Percentiles rank a stretch among this genome's conserved stretches.
Conservation (phyloP, 768 basidiomycete genomes). For the Chalciporus sphaerocephalus region DNA sequence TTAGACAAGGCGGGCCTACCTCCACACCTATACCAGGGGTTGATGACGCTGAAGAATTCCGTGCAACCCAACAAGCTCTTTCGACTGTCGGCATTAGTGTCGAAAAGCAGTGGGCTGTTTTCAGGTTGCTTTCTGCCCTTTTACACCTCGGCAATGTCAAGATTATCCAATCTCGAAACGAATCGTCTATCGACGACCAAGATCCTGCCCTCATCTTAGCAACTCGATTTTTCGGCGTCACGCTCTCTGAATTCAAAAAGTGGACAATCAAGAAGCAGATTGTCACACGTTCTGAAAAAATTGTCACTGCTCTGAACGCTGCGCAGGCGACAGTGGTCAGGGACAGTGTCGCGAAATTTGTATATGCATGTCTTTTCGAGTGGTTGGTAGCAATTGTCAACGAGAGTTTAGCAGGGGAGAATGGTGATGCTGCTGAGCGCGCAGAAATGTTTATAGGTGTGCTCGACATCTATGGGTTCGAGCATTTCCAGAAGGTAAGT, state of each 20-base stretch:
- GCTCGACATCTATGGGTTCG: slow-evolving; percentile 95
- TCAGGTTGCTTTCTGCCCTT: slow-evolving; percentile 86
- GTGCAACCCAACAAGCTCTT: slow-evolving; percentile 87
- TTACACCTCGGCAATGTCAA: slow-evolving; percentile 98
- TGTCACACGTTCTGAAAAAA: slow-evolving; percentile 91
- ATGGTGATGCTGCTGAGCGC: slow-evolving; percentile 80
- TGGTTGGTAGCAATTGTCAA: slow-evolving; percentile 98
- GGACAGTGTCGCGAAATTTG: slow-evolving; percentile 96
- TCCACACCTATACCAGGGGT: slow-evolving; percentile 88
- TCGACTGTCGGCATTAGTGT: slow-evolving; percentile 97
- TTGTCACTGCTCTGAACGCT: slow-evolving; percentile 79
- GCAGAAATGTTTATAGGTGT: slow-evolving; percentile 99
- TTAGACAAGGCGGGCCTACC: slow-evolving; percentile 87
- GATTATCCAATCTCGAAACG: slow-evolving; percentile 73
- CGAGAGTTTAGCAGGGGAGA: slow-evolving; percentile 93
- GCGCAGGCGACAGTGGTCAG: slow-evolving; percentile 90
- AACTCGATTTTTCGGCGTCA: slow-evolving; percentile 87
- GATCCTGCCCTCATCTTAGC: slow-evolving; percentile 78
- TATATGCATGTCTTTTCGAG: slow-evolving; percentile 97
- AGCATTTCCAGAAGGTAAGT: slow-evolving; percentile 89
- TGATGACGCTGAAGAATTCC: slow-evolving; percentile 95
- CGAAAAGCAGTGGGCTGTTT: slow-evolving; percentile 98
- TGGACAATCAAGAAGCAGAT: slow-evolving; percentile 99
- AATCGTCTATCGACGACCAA: slow-evolving; percentile 78
- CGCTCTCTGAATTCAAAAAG: slow-evolving; percentile 91